A percentile compares a stretch with the other conserved stretches of the same genome.
These are phyloP conservation scores for Citrullus colocynthis DNA, from an alignment of 306 rosid species.

Conservation along the genomic window DNA sequence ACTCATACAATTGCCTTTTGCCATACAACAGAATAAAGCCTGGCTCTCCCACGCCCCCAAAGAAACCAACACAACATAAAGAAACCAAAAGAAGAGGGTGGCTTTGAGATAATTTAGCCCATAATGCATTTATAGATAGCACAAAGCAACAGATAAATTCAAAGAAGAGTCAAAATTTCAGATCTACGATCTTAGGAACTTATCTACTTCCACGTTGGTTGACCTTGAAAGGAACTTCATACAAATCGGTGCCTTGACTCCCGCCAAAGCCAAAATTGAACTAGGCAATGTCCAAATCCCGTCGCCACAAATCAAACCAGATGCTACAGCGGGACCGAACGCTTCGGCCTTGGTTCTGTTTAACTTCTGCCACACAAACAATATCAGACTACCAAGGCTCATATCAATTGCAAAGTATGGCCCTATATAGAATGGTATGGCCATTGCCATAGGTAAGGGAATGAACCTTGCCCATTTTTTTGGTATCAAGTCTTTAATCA, in stretches of 20 bases:
- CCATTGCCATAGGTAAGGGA: slow-evolving; percentile 46
- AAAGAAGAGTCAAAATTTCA: not conserved
- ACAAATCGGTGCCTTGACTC: slow-evolving; percentile 36
- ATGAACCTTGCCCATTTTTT: slow-evolving; percentile 21
- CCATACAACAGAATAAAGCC: not conserved
- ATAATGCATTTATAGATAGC: not conserved
- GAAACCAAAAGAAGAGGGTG: not conserved
- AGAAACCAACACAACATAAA: not conserved
- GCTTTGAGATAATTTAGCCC: not conserved
- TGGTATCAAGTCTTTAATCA: slow-evolving; percentile 19
- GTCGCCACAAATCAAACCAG: slow-evolving; percentile 41
- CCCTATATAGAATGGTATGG: slow-evolving; percentile 34
- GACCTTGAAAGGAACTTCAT: slow-evolving; percentile 33
- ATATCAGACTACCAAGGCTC: slow-evolving; percentile 29
- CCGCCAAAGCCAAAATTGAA: slow-evolving; percentile 27
- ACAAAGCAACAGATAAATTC: not conserved
- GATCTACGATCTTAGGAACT: not conserved
- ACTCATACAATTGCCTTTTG: not conserved
- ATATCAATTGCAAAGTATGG: slow-evolving; percentile 35
- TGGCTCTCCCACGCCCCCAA: not conserved
- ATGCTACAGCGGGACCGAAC: slow-evolving; percentile 32
- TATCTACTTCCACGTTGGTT: slow-evolving; percentile 15
- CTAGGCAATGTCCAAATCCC: slow-evolving; percentile 38
- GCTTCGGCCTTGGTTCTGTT: slow-evolving; percentile 28
- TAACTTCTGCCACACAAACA: slow-evolving; percentile 25